Conservation (phyloP, 2,329 filamentous ascomycete species). For the Aspergillus sp. region DNA sequence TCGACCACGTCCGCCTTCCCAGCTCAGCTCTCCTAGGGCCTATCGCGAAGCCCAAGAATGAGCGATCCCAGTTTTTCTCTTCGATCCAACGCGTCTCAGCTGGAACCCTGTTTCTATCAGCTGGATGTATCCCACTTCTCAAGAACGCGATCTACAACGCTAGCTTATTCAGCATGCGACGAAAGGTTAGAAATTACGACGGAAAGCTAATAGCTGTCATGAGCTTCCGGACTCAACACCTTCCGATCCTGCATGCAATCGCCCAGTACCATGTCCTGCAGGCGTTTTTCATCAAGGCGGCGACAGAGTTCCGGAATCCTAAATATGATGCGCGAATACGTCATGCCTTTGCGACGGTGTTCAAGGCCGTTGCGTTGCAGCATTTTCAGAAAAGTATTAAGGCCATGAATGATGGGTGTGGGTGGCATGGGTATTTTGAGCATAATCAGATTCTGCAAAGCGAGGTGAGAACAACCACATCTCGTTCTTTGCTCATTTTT, state of each 20-base stretch:
- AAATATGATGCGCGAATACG: neutral
- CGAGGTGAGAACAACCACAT: neutral
- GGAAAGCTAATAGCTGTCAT: constrained; percentile 18
- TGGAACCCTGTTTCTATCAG: constrained; percentile 18
- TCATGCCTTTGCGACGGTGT: constrained; percentile 8
- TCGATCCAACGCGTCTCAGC: constrained; percentile 16
- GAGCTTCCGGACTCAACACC: constrained; percentile 25
- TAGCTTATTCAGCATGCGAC: constrained; percentile 16
- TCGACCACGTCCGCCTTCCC: constrained; percentile 20
- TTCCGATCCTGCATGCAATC: constrained; percentile 23
- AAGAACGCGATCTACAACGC: constrained; percentile 19
- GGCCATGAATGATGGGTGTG: constrained; percentile 13
- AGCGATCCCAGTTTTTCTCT: constrained; percentile 14
- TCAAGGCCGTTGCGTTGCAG: constrained; percentile 15
- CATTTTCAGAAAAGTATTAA: constrained; percentile 7
- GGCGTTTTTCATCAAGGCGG: constrained; percentile 5
- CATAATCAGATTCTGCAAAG: constrained; percentile 3
- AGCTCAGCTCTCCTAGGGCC: constrained; percentile 18
- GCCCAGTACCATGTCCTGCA: constrained; percentile 19
- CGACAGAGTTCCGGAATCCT: neutral
- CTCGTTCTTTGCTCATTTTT: no score
- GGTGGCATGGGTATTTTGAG: constrained; percentile 16
- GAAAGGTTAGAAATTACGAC: neutral
- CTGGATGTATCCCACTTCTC: constrained; percentile 16
- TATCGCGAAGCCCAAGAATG: constrained; percentile 13